Percentiles rank a stretch among this genome's conserved stretches.
These are phyloP conservation scores for Plenodomus tracheiphilus DNA, from an alignment of 2,329 filamentous ascomycete species.

Conservation along the genomic window DNA sequence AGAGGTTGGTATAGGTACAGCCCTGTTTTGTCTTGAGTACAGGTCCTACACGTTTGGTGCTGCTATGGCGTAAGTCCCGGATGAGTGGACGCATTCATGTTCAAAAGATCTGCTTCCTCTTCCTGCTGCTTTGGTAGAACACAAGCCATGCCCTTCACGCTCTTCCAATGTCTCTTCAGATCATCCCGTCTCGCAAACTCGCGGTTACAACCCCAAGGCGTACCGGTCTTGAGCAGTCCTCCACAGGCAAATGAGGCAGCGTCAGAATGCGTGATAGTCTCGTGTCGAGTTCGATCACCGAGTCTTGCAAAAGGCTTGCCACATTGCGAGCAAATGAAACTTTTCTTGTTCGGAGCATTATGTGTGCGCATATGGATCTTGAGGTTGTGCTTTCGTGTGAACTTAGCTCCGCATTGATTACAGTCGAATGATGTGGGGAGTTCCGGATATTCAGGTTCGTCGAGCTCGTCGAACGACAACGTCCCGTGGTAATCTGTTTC, in stretches of 20 bases:
- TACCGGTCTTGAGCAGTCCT: slow-evolving; percentile 10
- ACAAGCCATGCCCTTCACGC: slow-evolving; percentile 11
- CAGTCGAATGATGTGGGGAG: slow-evolving; percentile 4
- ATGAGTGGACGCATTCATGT: background rate
- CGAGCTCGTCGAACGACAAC: slow-evolving; percentile 3
- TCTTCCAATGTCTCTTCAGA: slow-evolving; percentile 13
- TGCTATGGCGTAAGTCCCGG: background rate
- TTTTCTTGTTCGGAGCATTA: background rate
- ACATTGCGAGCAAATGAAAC: slow-evolving; percentile 5
- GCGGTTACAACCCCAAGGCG: slow-evolving; percentile 14
- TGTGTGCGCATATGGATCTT: slow-evolving; percentile 9
- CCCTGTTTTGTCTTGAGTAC: too few species aligned
- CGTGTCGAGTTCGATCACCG: slow-evolving; percentile 12
- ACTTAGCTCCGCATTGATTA: slow-evolving; percentile 4
- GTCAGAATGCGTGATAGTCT: slow-evolving; percentile 5
- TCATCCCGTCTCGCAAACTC: slow-evolving; percentile 10
- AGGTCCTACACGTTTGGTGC: too few species aligned
- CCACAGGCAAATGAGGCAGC: slow-evolving; percentile 7
- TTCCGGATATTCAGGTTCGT: slow-evolving; percentile 7
- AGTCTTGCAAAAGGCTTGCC: slow-evolving; percentile 9
- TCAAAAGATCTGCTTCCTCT: slow-evolving; percentile 3
- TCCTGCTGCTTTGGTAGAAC: slow-evolving; percentile 4
- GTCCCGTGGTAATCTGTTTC: slow-evolving; percentile 5
- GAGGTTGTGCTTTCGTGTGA: slow-evolving; percentile 9
- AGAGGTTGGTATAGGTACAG: too few species aligned